Base-by-base conservation (phyloP, 2,329 filamentous ascomycete species). In the Xylaria sp. region DNA sequence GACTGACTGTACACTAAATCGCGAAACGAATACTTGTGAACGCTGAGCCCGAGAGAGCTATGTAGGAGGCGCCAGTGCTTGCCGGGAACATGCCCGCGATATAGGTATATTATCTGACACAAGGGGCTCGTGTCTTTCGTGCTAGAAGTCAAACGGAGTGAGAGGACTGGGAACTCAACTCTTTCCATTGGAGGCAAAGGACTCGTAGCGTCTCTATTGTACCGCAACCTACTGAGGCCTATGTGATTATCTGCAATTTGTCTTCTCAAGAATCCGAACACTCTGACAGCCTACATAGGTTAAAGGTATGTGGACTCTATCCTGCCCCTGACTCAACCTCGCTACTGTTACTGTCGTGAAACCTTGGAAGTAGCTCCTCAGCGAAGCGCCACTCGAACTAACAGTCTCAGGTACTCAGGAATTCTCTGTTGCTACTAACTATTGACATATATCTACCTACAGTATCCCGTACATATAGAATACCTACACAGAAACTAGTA, bases 291-390 rank as follows among this genome's bases (percentile, higher is more conserved):
- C 7, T 46, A 31, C 25, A 31, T 54, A 54, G 28, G 10, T 55
- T 34, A n/a, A 25, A 31, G 25, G 18, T n/a, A 55, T 34, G 31
- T 55, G 18, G 51, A 34, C 51, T 55, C 51, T 55, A 34, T n/a
- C 7, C 51, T 55, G 23, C 28, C 28, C 51, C 51, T 55, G 51
- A 55, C 51, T 55, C 51, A 18, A 55, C 51, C 7, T 54, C 25
- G 13, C 51, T 54, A 7, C 23, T 54, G 28, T 12, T 18, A 18
- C 15, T 52, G 8, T 54, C 5, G 31, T 56, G 54, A 34, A n/a
- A 3, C 18, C 8, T 10, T n/a, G 23, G n/a, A 44, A n/a, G 55
- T 58, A 58, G 28, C 37, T 44, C 12, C 39, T 46, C 39, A 13
- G 39, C 23, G 20, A 18, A 57, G 15, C 9, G 18, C 18, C 6